Conservation (phyloP, 192 early-diverging fungal genomes). For the Coemansia sp. region DNA sequence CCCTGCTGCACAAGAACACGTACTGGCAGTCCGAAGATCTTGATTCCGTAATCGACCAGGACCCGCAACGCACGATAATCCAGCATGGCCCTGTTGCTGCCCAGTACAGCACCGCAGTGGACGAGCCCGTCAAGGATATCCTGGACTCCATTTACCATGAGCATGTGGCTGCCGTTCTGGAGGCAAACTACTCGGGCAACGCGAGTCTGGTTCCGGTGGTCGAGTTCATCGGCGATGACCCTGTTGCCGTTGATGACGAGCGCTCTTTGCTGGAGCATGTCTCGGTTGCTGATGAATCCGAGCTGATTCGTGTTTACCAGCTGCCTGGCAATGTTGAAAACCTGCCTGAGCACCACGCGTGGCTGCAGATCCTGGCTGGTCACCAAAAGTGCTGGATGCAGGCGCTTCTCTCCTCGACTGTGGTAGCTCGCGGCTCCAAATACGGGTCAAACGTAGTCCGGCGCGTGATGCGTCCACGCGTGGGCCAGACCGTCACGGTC, state of each 20-base stretch:
- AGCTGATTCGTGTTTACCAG: slow-evolving; percentile 7
- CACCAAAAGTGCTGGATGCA: slow-evolving; percentile 74
- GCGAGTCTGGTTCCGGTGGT: slow-evolving; percentile 65
- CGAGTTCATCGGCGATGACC: slow-evolving; percentile 67
- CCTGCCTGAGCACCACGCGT: slow-evolving; percentile 43
- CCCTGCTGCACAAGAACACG: slow-evolving; percentile 87
- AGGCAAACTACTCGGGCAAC: slow-evolving; percentile 66
- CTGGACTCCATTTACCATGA: slow-evolving; percentile 79
- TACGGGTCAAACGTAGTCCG: slow-evolving; percentile 60
- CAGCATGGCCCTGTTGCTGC: slow-evolving; percentile 88
- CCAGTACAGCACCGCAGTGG: slow-evolving; percentile 64
- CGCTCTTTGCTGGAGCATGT: background rate
- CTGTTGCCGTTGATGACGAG: background rate
- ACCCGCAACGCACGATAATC: slow-evolving; percentile 79
- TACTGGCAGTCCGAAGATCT: slow-evolving; percentile 89
- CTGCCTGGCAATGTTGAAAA: background rate
- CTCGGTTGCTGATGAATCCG: background rate
- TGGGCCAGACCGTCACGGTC: slow-evolving; percentile 39
- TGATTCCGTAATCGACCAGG: slow-evolving; percentile 78
- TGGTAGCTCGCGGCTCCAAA: slow-evolving; percentile 68
- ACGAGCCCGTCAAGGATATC: slow-evolving; percentile 88
- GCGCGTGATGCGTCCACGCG: slow-evolving; percentile 60
- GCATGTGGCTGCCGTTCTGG: slow-evolving; percentile 73
- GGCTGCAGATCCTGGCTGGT: slow-evolving; percentile 73
- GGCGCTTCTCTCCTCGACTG: slow-evolving; percentile 68